Base-by-base conservation (phyloP, 164 flowering plant species). In the Vitis rotundifolia region DNA sequence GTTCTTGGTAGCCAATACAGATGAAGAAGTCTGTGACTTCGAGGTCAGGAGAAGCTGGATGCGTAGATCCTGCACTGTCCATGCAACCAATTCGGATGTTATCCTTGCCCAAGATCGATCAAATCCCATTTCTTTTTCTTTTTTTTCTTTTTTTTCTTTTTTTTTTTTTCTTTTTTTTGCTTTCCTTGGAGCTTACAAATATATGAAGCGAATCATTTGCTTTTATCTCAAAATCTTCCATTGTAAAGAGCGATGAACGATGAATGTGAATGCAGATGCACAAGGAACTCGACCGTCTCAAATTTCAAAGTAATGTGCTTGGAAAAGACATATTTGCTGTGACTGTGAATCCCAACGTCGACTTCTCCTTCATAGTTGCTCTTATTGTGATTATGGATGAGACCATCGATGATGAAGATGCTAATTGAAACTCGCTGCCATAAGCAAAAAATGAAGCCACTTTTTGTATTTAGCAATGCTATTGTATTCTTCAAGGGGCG, bases 321-420 rank as follows among this genome's bases (percentile, higher is more conserved):
- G 85, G 77, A 8, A 79, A 71, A 19, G 79, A 82, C 14, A 51
- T 61, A 1, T 79, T 67, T 47, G 28, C 47, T 12, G 81, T 79
- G 58, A 77, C 75, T 1, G 79, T 82, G 11, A 56, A 70, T 58
- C 81, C 81, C 0, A 55, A 75, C 49, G 63, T 82, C 10, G 83
- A 82, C 67, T 75, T 77, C 59, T 78, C 79, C 2, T 79, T 82
- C 52, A 73, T 79, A 3, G 72, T 75, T 0, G 72, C 83, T 0
- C 76, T 82, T 14, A 51, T 77, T 11, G 68, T 79, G 28, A 67
- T 72, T 61, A 77, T 79, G 11, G 59, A 66, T 12, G 75, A 67
- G 44, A 76, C 76, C 44, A 78, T 71, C 54, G 49, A 11, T 62
- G 56, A 18, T 22, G 1, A 22, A 22, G 26, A 22, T 1, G 26